phyloP scores from a whole-genome alignment of 768 basidiomycete species.

The Filobasidium floriforme region DNA sequence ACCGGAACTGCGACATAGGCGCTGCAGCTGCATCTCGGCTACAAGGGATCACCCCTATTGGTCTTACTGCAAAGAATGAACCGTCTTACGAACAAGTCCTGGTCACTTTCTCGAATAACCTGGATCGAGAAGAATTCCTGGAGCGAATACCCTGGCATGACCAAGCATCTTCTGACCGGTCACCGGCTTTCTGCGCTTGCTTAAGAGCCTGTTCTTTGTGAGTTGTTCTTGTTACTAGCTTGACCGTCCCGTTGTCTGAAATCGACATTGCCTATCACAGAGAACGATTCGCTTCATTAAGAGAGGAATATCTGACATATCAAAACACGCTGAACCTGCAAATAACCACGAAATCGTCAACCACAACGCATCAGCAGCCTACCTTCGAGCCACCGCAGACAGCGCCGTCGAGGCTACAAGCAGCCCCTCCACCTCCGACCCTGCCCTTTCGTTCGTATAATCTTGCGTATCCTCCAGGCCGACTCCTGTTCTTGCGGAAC shows the following conservation, averaged over 20 bases:
- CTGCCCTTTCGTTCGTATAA: not conserved
- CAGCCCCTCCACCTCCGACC: not conserved
- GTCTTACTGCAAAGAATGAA: not conserved
- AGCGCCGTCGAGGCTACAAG: not conserved
- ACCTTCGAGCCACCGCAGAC: too few species aligned
- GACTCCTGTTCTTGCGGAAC: slow-evolving; percentile 2
- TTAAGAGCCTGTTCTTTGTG: not conserved
- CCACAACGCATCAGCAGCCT: too few species aligned
- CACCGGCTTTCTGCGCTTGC: slow-evolving; percentile 3
- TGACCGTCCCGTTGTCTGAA: not conserved
- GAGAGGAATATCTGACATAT: not conserved
- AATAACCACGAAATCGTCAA: too few species aligned
- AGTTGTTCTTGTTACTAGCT: not conserved
- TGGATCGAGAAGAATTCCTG: not conserved
- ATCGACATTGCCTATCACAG: not conserved
- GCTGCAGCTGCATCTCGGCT: not conserved
- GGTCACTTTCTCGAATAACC: not conserved
- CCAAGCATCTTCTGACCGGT: not conserved
- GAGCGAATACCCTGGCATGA: not conserved
- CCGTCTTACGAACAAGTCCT: not conserved
- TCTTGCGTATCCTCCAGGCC: not conserved
- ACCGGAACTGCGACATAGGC: not conserved
- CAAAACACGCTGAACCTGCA: not conserved
- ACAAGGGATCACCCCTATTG: not conserved
- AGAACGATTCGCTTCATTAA: not conserved